A percentile compares a stretch with the other conserved stretches of the same genome.
Conservation (phyloP, 2,329 filamentous ascomycete species). For the Fusarium falciforme region DNA sequence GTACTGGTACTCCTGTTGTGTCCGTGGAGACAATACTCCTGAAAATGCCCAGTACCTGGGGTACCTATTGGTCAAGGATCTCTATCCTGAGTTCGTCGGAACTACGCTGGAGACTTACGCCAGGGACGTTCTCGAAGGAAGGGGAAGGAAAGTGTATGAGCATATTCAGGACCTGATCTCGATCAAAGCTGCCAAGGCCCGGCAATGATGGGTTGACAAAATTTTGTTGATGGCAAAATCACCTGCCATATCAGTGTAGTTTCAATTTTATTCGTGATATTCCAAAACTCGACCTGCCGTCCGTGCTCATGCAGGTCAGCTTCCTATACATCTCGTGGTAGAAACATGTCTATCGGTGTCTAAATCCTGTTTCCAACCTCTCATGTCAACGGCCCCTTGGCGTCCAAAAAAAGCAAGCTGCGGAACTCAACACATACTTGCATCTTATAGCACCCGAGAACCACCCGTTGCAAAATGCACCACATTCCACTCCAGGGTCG, state of each 20-base stretch:
- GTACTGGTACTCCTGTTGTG: not conserved
- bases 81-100: not conserved
- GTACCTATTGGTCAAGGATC: not conserved
- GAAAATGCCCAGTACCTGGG: not conserved
- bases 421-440: too few relatives aligned
- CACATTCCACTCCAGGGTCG: too few relatives aligned
- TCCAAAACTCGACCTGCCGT: not conserved
- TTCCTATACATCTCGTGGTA: too few relatives aligned
- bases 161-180: not conserved
- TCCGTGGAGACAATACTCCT: not conserved
- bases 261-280: not conserved
- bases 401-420: too few relatives aligned
- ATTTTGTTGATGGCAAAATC: not conserved
- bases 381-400: too few relatives aligned
- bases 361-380: too few relatives aligned
- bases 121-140: not conserved
- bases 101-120: not conserved
- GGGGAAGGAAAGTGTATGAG: not conserved
- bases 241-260: not conserved
- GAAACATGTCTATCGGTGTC: too few relatives aligned
- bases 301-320: too few relatives aligned
- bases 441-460: too few relatives aligned
- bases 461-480: too few relatives aligned
- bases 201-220: not conserved
- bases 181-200: not conserved